Base-by-base conservation (phyloP, 805 yeast genomes). In the Priceomyces haplophilus region DNA sequence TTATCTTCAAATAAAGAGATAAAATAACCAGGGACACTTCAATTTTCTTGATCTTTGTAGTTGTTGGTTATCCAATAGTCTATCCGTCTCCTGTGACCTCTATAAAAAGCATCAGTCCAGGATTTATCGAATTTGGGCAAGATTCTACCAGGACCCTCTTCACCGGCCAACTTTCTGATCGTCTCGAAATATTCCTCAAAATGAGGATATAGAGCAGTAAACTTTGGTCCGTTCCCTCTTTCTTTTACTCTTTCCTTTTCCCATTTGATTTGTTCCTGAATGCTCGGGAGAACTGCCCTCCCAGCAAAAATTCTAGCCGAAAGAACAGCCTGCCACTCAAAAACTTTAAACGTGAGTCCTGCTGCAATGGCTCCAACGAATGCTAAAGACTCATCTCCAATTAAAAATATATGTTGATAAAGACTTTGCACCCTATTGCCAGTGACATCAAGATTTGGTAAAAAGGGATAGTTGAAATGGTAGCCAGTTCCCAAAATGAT, bases 251-350 rank as follows among this genome's bases (percentile, higher is more conserved):
- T 46, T 20, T 54, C 48, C n/a, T 43, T 38, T 17, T 51, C 51
- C 73, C 73, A 67, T 13, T 45, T 27, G 6, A 49, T 34, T 43
- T 65, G 71, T 15, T 59, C 64, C 34, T 53, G 42, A 5, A 43
- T 23, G 2, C 60, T 33, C 3, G 73, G 73, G 4, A 67, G 45
- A 3, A 47, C 33, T 1, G 58, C 51, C 42, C 62, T 54, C 4
- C 65, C 69, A 1, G 64, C 51, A 30, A 60, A 54, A 34, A 57
- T 58, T 23, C 72, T 47, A 1, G 73, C 53, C 1, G 64, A 64
- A 11, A 62, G 42, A 0, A 65, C 61, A 1, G 72, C 68, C 47
- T 71, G 76, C 51, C 59, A 69, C 46, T 71, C 75, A 50, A 64
- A 70, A 1, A 61, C 67, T 36, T 69, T 55, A 48, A 69, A 68